Evolutionary conservation across 2,329 filamentous ascomycete species (phyloP).

Genomic region (Cladosporium sp.): DNA sequence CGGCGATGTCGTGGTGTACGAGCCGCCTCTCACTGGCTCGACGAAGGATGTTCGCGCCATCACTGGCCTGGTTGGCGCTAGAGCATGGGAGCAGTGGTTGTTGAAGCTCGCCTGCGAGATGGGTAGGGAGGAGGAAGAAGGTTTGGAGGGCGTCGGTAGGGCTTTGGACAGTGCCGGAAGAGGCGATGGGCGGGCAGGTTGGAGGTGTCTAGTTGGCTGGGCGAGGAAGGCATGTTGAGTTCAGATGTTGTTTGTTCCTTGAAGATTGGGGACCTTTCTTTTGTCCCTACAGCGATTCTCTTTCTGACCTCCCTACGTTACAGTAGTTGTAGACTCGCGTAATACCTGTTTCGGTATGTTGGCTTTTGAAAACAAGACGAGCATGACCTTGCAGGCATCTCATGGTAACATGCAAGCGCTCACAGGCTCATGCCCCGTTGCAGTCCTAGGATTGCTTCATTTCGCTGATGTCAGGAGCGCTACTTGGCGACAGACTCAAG

Average conservation of each 20-base stretch:
- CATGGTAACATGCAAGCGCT: too few species aligned
- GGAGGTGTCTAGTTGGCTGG: conserved; percentile 56
- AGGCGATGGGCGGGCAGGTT: conserved; percentile 40
- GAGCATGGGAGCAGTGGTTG: conserved; percentile 96
- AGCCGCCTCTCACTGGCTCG: conserved; percentile 29
- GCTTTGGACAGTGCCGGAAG: conserved; percentile 56
- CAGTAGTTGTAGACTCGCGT: too few species aligned
- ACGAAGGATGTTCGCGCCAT: conserved; percentile 42
- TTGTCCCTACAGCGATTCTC: too few species aligned
- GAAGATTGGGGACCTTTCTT: not conserved
- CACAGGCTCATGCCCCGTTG: too few species aligned
- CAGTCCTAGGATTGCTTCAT: too few species aligned
- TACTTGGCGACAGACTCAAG: too few species aligned
- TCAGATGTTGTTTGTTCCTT: not conserved
- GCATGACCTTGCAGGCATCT: too few species aligned
- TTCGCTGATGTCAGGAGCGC: too few species aligned
- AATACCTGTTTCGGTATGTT: too few species aligned
- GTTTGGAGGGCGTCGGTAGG: conserved; percentile 51
- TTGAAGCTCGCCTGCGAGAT: conserved; percentile 82
- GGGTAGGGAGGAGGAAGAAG: conserved; percentile 53
- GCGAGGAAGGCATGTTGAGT: conserved; percentile 43
- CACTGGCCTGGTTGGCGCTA: conserved; percentile 75
- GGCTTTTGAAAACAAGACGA: too few species aligned
- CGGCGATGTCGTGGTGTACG: conserved; percentile 24
- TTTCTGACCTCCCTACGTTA: too few species aligned